Evolutionary conservation across 768 basidiomycete genomes (phyloP).

Genomic region (Trametes cingulata): DNA sequence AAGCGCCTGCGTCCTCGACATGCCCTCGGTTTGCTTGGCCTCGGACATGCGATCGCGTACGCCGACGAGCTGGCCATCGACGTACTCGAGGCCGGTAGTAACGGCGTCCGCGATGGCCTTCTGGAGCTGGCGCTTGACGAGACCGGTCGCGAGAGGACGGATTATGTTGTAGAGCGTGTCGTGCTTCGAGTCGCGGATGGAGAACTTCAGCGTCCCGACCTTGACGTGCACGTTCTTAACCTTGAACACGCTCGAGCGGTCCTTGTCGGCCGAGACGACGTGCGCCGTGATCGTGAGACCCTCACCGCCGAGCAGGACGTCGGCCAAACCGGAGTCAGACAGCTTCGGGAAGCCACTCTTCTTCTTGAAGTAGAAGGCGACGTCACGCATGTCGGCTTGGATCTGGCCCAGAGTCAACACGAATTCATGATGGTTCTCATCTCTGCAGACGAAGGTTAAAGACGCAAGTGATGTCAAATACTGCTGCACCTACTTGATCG

Average conservation of each 20-base stretch:
- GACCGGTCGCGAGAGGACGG: constrained; percentile 71
- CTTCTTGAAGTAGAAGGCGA: constrained; percentile 87
- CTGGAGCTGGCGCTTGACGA: constrained; percentile 79
- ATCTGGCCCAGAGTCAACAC: constrained; percentile 79
- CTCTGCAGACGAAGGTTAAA: constrained; percentile 30
- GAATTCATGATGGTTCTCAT: constrained; percentile 70
- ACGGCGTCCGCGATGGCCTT: constrained; percentile 67
- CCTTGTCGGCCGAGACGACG: constrained; percentile 60
- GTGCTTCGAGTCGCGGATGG: constrained; percentile 90
- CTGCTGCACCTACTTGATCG: constrained; percentile 27
- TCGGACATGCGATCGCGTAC: constrained; percentile 80
- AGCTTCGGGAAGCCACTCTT: constrained; percentile 83
- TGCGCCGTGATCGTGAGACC: constrained; percentile 73
- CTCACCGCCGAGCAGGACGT: constrained; percentile 80
- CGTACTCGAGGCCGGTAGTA: constrained; percentile 78
- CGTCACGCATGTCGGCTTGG: constrained; percentile 92
- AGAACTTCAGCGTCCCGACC: constrained; percentile 85
- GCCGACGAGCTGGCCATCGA: constrained; percentile 87
- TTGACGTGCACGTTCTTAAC: constrained; percentile 75
- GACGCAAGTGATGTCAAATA: not conserved
- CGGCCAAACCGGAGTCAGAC: constrained; percentile 80
- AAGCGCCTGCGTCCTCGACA: constrained; percentile 51
- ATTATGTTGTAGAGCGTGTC: constrained; percentile 86
- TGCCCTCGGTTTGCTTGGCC: constrained; percentile 49
- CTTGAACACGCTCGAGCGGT: constrained; percentile 69